These are phyloP conservation scores for Ophiostoma ulmi DNA, from an alignment of 2,329 filamentous ascomycete species.

Conservation along the genomic window DNA sequence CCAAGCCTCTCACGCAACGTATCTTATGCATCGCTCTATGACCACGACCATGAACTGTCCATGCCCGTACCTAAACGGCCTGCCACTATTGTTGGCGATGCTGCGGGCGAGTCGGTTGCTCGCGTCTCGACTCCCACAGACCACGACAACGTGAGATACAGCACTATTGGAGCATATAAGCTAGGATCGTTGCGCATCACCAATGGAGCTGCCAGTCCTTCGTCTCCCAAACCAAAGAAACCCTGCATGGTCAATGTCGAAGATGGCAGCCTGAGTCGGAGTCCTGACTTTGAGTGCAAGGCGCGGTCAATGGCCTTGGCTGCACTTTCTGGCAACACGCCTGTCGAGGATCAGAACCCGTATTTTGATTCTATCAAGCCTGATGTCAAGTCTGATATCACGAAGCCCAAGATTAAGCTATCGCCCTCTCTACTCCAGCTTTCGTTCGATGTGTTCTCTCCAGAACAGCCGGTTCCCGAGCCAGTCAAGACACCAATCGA, in stretches of 20 bases:
- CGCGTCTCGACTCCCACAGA: conserved; percentile 50
- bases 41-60: conserved; percentile 31
- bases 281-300: not conserved
- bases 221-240: conserved; percentile 26
- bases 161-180: conserved; percentile 57
- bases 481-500: conserved; percentile 8
- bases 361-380: not conserved
- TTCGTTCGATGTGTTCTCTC: not conserved
- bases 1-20: conserved; percentile 38
- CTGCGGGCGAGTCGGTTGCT: not conserved
- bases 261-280: not conserved
- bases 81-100: not conserved
- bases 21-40: not conserved
- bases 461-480: not conserved
- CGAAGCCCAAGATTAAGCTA: not conserved
- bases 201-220: conserved; percentile 53
- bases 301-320: conserved; percentile 20
- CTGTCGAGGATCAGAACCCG: not conserved
- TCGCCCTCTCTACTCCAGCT: not conserved
- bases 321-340: conserved; percentile 18
- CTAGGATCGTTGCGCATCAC: conserved; percentile 58
- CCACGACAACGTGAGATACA: conserved; percentile 42
- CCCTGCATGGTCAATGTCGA: not conserved
- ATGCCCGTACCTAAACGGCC: conserved; percentile 31
- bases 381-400: not conserved